Base-by-base conservation (phyloP, 805 yeast genomes). In the Lipomyces starkeyi region DNA sequence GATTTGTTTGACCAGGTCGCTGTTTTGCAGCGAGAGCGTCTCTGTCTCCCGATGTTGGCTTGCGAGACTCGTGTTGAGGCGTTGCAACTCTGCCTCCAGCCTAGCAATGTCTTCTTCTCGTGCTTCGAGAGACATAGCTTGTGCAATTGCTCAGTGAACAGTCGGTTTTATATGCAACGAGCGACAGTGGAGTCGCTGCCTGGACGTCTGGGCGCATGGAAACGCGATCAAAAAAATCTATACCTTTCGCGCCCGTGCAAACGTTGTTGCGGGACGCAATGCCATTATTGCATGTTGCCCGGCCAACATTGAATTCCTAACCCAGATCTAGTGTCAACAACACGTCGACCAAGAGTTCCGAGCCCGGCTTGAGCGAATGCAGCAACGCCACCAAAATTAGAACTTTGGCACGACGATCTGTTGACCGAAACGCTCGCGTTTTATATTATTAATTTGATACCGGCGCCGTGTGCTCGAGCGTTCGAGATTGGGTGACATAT, bases 21-120 rank as follows among this genome's bases (percentile, higher is more conserved):
- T 63, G n/a, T 61, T 64, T 20, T 58, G 58, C 20, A 47, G 32
- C 43, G 11, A 20, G 17, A 35, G 56, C n/a, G 17, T n/a, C n/a
- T 64, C 61, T 17, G 20, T 9, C 29, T 65, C 65, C 14, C 61
- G 60, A 14, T 56, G 17, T 20, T 14, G 58, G 17, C 47, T 7
- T 47, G 56, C 17, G 20, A 17, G 25, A n/a, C 34, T 14, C 32
- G 27, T 29, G 47, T 20, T 17, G 17, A 57, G 29, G 6, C 22
- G 57, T 9, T 54, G 54, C 8, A 47, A 8, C 32, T 61, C 62
- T 8, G 56, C 57, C 55, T 66, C 69, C 22, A 66, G 61, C 27
- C 35, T 17, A 8, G 14, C 54, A 25, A 66, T 62, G 25, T 57
- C 59, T 27, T 62, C 63, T 25, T 65, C 69, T n/a, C 47, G 55